Evolutionary conservation across 2,329 filamentous ascomycete species (phyloP).

Genomic region (Cladosporium sp.): DNA sequence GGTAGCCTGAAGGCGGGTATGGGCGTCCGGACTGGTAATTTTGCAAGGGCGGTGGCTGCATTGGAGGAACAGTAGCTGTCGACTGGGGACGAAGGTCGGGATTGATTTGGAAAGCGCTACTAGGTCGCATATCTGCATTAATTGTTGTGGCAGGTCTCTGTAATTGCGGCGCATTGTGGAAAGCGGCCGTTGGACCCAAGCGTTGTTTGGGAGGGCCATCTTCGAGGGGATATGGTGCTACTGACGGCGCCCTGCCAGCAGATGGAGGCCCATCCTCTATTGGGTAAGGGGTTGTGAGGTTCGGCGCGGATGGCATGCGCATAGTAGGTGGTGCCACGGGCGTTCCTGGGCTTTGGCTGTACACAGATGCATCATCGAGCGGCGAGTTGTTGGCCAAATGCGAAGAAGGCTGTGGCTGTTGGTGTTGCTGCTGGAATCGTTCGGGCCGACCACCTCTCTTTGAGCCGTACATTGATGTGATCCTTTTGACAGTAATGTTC

Average conservation of each 20-base stretch:
- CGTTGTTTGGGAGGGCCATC: conserved; percentile 48
- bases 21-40: conserved; percentile 11
- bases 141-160: conserved; percentile 38
- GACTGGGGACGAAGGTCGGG: conserved; percentile 36
- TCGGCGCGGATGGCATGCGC: conserved; percentile 4
- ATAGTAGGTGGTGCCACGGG: not conserved
- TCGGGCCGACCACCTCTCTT: conserved; percentile 46
- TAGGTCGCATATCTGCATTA: conserved; percentile 50
- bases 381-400: not conserved
- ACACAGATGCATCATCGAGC: conserved; percentile 6
- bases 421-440: conserved; percentile 25
- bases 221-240: conserved; percentile 68
- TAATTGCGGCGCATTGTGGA: conserved; percentile 34
- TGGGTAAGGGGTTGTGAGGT: conserved; percentile 27
- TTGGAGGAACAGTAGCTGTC: conserved; percentile 19
- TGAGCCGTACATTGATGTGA: conserved; percentile 59
- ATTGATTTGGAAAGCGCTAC: conserved; percentile 50
- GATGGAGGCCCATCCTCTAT: conserved; percentile 33
- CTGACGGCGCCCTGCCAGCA: conserved; percentile 42
- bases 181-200: conserved; percentile 30
- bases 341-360: conserved; percentile 20
- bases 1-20: conserved; percentile 15
- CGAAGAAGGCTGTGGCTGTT: conserved; percentile 24
- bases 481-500: conserved; percentile 79
- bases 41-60: conserved; percentile 11